Evolutionary conservation across 192 early-diverging fungal genomes (phyloP).

Genomic region (Nowakowskiella sp.): DNA sequence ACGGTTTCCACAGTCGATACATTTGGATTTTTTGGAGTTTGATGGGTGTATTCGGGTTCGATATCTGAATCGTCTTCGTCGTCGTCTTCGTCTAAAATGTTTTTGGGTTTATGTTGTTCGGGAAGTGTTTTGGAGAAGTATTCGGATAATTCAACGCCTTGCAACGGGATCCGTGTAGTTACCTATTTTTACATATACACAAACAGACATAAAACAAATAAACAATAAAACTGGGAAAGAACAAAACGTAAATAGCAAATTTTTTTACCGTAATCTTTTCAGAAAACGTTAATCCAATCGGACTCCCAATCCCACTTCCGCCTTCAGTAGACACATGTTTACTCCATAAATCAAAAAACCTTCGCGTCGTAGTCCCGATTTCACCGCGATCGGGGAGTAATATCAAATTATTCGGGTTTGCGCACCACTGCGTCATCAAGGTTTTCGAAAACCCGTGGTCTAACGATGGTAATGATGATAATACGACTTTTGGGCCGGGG

Average conservation of each 20-base stretch:
- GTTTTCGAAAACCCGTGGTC: constrained; percentile 75
- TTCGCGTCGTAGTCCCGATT: constrained; percentile 58
- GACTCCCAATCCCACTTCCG: constrained; percentile 13
- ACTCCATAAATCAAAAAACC: constrained; percentile 62
- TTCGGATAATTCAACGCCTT: constrained; percentile 75
- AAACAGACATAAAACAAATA: neutral
- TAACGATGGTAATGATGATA: constrained; percentile 73
- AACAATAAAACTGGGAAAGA: neutral
- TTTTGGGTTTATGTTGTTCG: constrained; percentile 44
- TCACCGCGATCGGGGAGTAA: constrained; percentile 72
- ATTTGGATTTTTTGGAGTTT: constrained; percentile 26
- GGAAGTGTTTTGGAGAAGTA: constrained; percentile 49
- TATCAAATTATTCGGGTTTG: constrained; percentile 44
- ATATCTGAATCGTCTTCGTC: constrained; percentile 60
- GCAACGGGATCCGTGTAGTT: constrained; percentile 62
- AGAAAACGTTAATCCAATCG: constrained; percentile 11
- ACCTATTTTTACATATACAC: constrained; percentile 13
- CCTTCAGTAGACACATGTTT: constrained; percentile 16
- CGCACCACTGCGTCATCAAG: constrained; percentile 69
- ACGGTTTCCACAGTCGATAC: constrained; percentile 38
- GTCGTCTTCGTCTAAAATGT: constrained; percentile 59
- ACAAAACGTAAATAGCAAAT: constrained; percentile 19
- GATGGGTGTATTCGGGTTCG: constrained; percentile 39
- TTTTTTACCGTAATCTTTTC: neutral
- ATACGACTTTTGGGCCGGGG: constrained; percentile 70